Percentiles rank a stretch among this genome's conserved stretches.
These are phyloP conservation scores for Haplosporangium sp. DNA, from an alignment of 371 early-diverging fungal genomes.

Conservation along the genomic window DNA sequence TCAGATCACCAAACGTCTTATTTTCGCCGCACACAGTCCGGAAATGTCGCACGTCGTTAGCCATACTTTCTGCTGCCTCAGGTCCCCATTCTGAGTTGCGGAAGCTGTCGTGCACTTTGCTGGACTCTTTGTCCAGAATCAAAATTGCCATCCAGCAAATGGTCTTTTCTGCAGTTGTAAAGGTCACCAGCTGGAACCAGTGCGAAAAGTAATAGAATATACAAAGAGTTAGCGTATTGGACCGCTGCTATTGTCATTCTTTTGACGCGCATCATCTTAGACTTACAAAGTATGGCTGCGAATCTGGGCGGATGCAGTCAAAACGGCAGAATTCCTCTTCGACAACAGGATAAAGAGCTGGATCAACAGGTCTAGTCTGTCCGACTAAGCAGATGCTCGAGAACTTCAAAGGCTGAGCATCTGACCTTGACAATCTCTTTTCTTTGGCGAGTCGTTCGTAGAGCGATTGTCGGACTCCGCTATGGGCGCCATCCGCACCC, in stretches of 20 bases:
- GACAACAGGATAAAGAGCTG: neutral
- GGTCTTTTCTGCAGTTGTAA: conserved; percentile 1
- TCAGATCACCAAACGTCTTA: too few species aligned
- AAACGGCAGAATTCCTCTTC: too few species aligned
- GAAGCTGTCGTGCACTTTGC: conserved; percentile 5
- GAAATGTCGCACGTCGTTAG: conserved; percentile 3
- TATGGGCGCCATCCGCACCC: conserved; percentile 31
- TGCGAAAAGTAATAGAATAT: too few species aligned
- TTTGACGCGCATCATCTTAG: neutral
- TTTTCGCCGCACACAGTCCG: neutral
- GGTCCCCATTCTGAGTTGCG: conserved; percentile 10
- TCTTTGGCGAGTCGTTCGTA: conserved; percentile 5
- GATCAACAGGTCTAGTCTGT: conserved; percentile 16
- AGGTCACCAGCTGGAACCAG: neutral
- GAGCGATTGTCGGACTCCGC: conserved; percentile 22
- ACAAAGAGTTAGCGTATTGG: neutral
- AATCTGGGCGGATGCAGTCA: conserved; percentile 12
- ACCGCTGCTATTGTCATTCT: neutral
- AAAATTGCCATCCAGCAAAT: conserved; percentile 3
- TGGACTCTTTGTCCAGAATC: neutral
- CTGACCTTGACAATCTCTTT: neutral
- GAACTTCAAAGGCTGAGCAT: conserved; percentile 8
- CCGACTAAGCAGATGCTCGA: conserved; percentile 21
- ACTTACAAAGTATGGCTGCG: conserved; percentile 13
- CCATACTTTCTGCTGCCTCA: conserved; percentile 15